Percentiles rank a stretch among this genome's conserved stretches.
These are phyloP conservation scores for Trichoderma sp. DNA, from an alignment of 2,329 filamentous ascomycete genomes.

Conservation along the genomic window DNA sequence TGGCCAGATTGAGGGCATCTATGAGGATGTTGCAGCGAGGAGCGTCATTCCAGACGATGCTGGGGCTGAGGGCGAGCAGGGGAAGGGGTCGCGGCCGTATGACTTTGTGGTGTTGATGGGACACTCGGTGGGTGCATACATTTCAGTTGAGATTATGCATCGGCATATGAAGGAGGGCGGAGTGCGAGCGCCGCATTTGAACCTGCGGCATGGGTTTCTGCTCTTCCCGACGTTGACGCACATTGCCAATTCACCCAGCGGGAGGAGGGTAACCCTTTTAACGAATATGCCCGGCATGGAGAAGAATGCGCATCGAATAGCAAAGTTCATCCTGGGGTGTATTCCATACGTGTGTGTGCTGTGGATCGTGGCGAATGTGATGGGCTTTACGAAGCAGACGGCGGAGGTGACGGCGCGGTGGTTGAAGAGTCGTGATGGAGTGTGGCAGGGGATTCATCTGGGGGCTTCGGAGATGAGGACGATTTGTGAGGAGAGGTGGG, in stretches of 20 bases:
- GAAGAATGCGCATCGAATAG: constrained; percentile 45
- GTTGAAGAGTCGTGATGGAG: constrained; percentile 59
- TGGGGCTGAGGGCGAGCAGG: constrained; percentile 27
- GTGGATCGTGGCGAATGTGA: constrained; percentile 48
- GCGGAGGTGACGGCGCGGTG: constrained; percentile 57
- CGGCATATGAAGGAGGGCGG: constrained; percentile 51
- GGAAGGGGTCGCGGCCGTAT: constrained; percentile 47
- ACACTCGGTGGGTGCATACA: constrained; percentile 75
- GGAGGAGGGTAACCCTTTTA: constrained; percentile 50
- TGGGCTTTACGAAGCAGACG: constrained; percentile 55
- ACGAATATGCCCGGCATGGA: constrained; percentile 49
- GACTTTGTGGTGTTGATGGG: constrained; percentile 69
- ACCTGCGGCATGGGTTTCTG: constrained; percentile 60
- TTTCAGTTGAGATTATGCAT: constrained; percentile 69
- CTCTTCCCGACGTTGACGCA: constrained; percentile 77
- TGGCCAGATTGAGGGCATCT: constrained; percentile 54
- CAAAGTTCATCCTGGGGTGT: constrained; percentile 49
- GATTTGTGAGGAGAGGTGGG: constrained; percentile 64
- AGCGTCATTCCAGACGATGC: constrained; percentile 31
- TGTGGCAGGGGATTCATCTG: constrained; percentile 63
- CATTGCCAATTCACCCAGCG: constrained; percentile 66
- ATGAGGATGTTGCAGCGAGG: constrained; percentile 43
- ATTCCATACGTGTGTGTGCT: constrained; percentile 47
- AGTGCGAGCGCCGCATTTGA: constrained; percentile 43
- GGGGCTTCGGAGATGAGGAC: constrained; percentile 63